These are phyloP conservation scores for Annulohypoxylon moriforme DNA, from an alignment of 495 filamentous ascomycete genomes.

Conservation along the genomic window DNA sequence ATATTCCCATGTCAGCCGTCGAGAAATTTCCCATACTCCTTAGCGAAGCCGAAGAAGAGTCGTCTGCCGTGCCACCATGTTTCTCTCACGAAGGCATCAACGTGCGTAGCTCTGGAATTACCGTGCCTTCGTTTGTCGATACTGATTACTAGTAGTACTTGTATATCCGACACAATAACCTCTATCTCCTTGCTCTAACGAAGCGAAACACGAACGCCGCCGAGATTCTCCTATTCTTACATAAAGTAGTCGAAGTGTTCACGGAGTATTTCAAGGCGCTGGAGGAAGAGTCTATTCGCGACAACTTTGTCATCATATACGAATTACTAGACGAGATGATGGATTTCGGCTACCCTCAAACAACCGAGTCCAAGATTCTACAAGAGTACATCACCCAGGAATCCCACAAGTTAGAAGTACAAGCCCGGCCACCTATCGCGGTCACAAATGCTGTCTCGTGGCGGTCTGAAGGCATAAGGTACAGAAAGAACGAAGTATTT, in stretches of 20 bases:
- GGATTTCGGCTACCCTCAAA: constrained; percentile 99
- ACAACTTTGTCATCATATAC: constrained; percentile 99
- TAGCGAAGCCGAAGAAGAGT: constrained; percentile 99
- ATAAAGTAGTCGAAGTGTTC: constrained; percentile 98
- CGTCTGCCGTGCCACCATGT: constrained; percentile 95
- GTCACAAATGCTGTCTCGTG: constrained; percentile 99
- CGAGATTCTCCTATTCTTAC: constrained; percentile 97
- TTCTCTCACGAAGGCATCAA: constrained; percentile 99
- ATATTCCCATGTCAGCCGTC: constrained; percentile 99
- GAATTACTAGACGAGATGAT: constrained; percentile 99
- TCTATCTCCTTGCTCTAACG: constrained; percentile 97
- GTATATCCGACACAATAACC: constrained; percentile 99
- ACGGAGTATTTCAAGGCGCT: constrained; percentile 99
- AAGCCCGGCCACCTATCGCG: constrained; percentile 98
- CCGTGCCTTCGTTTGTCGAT: neutral
- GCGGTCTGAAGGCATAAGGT: constrained; percentile 97
- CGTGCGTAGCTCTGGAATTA: constrained; percentile 61
- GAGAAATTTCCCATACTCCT: constrained; percentile 98
- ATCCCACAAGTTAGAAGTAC: constrained; percentile 96
- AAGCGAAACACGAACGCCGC: constrained; percentile 99
- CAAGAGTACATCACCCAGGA: constrained; percentile 99
- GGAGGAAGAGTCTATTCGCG: constrained; percentile 98
- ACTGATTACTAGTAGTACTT: constrained; percentile 74
- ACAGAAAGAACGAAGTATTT: constrained; percentile 99
- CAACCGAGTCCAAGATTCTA: constrained; percentile 98